Percentiles rank a stretch among this genome's conserved stretches.
These are phyloP conservation scores for Bidens hawaiensis DNA, from an alignment of 140 eudicot species.

Conservation along the genomic window DNA sequence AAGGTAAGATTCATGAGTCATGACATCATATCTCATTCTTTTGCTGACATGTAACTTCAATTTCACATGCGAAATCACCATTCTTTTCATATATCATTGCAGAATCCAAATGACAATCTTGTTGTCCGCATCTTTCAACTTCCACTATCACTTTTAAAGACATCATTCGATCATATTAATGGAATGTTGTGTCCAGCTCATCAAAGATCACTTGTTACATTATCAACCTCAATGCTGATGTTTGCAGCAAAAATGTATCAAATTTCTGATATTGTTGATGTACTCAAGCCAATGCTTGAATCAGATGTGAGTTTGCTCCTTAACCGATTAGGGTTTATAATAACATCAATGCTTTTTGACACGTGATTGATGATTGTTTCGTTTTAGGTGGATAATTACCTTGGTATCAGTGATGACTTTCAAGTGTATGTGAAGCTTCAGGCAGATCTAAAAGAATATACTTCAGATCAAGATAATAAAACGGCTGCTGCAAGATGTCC, in stretches of 20 bases:
- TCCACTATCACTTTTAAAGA: conserved; percentile 67
- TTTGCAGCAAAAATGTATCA: conserved; percentile 89
- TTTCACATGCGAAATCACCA: background rate
- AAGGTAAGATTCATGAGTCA: no score
- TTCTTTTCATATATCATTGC: conserved; percentile 27
- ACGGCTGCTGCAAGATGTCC: conserved; percentile 45
- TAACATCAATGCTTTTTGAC: background rate
- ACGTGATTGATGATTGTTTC: background rate
- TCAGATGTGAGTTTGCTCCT: conserved; percentile 56
- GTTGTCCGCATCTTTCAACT: conserved; percentile 85
- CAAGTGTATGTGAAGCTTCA: conserved; percentile 76
- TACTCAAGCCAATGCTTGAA: conserved; percentile 48
- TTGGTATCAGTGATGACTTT: conserved; percentile 73
- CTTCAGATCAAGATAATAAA: conserved; percentile 59
- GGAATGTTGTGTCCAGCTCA: conserved; percentile 72
- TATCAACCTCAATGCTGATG: conserved; percentile 77
- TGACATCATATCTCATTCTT: background rate
- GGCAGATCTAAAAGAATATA: conserved; percentile 50
- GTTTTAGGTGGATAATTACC: conserved; percentile 65
- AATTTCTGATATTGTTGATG: conserved; percentile 51
- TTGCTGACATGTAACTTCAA: background rate
- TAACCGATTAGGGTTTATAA: background rate
- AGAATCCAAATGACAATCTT: conserved; percentile 55
- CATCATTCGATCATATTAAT: conserved; percentile 45
- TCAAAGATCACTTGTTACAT: conserved; percentile 63